Conservation (phyloP, 108 stramenopile species). For the Conticribra weissflogii region DNA sequence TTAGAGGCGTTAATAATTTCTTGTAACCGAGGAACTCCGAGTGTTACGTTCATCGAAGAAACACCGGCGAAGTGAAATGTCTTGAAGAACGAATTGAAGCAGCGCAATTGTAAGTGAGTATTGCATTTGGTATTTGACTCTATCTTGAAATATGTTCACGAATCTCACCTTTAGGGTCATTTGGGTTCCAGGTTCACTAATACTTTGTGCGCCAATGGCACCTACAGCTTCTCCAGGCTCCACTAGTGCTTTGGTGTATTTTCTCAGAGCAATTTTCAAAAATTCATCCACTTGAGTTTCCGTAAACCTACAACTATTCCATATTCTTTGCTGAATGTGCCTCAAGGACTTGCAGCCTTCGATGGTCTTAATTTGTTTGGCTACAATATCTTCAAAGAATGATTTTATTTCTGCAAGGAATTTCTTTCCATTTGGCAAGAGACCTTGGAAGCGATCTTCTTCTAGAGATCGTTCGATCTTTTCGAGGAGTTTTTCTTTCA, state of each 20-base stretch:
- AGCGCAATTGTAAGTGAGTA: no score
- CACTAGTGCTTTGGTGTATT: slow-evolving; percentile 79
- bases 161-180: slow-evolving; percentile 90
- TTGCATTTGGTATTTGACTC: no score
- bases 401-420: slow-evolving; percentile 73
- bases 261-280: slow-evolving; percentile 69
- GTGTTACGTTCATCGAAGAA: slow-evolving; percentile 99
- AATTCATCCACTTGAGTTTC: slow-evolving; percentile 75
- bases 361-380: slow-evolving; percentile 55
- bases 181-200: slow-evolving; percentile 98
- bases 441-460: slow-evolving; percentile 62
- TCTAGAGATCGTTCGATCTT: slow-evolving; percentile 53
- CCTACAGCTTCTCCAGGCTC: slow-evolving; percentile 98
- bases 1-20: slow-evolving; percentile 99
- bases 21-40: slow-evolving; percentile 98
- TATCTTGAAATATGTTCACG: no score
- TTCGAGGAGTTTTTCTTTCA: slow-evolving; percentile 50
- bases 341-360: slow-evolving; percentile 17
- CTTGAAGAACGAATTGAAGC: no score
- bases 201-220: slow-evolving; percentile 96
- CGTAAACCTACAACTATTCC: slow-evolving; percentile 83
- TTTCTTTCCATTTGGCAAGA: slow-evolving; percentile 70
- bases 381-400: slow-evolving; percentile 63
- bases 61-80: slow-evolving; percentile 99
- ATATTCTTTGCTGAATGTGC: slow-evolving; percentile 45